Conservation (phyloP, 2,329 filamentous ascomycete species). For the Trichoderma sp. region DNA sequence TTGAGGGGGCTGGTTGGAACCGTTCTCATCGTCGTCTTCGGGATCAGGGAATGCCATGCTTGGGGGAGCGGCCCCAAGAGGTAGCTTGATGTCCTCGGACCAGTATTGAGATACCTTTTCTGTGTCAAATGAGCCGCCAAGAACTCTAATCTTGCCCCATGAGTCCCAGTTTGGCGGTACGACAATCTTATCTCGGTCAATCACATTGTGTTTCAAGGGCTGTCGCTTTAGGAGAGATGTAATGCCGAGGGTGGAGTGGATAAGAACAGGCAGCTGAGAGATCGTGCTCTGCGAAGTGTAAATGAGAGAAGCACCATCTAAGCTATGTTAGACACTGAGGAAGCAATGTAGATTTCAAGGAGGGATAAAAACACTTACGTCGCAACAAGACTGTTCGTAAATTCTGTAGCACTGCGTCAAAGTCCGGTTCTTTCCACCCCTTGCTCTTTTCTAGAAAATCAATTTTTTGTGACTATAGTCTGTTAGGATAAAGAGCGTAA, state of each 20-base stretch:
- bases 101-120: slow-evolving; percentile 83
- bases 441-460: slow-evolving; percentile 86
- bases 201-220: slow-evolving; percentile 84
- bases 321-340: slow-evolving; percentile 16
- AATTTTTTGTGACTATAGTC: slow-evolving; percentile 75
- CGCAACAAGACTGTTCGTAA: slow-evolving; percentile 86
- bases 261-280: slow-evolving; percentile 74
- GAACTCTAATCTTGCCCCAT: slow-evolving; percentile 92
- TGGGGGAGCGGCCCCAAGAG: slow-evolving; percentile 36
- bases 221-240: slow-evolving; percentile 79
- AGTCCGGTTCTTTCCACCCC: slow-evolving; percentile 93
- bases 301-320: slow-evolving; percentile 81
- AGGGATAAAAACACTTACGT: slow-evolving; percentile 56
- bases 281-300: slow-evolving; percentile 78
- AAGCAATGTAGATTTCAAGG: not conserved
- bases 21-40: slow-evolving; percentile 28
- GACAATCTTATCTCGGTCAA: slow-evolving; percentile 90
- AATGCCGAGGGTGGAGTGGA: slow-evolving; percentile 85
- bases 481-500: slow-evolving; percentile 25
- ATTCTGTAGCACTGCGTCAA: slow-evolving; percentile 93
- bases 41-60: slow-evolving; percentile 31
- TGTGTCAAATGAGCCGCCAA: slow-evolving; percentile 89
- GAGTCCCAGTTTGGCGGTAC: slow-evolving; percentile 98
- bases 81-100: slow-evolving; percentile 76
- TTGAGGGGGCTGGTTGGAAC: slow-evolving; percentile 20